Conservation (phyloP, 306 rosid genomes). For the Glycine tomentella region DNA sequence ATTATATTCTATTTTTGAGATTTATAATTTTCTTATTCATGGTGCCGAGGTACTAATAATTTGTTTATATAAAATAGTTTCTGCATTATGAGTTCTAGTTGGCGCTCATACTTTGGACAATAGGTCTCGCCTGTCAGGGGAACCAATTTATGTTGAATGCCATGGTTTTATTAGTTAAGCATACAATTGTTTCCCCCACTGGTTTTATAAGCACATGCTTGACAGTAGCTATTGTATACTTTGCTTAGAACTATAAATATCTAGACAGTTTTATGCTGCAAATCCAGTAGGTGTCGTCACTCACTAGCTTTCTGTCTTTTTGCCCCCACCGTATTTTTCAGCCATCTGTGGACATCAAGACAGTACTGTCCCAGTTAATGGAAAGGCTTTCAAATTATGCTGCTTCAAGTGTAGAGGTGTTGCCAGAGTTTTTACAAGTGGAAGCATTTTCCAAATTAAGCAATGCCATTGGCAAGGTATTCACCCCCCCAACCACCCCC, state of each 20-base stretch:
- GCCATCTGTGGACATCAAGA: conserved; percentile 96
- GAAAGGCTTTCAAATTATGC: conserved; percentile 97
- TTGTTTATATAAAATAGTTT: conserved; percentile 21
- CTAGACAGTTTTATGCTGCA: conserved; percentile 34
- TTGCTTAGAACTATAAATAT: conserved; percentile 30
- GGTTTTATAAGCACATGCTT: conserved; percentile 7
- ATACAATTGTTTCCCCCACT: background rate
- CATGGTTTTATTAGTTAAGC: conserved; percentile 36
- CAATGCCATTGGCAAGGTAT: conserved; percentile 94
- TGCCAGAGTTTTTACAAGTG: conserved; percentile 98
- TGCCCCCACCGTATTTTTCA: conserved; percentile 48
- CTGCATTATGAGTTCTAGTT: conserved; percentile 28
- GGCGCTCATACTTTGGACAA: conserved; percentile 16
- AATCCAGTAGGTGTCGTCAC: conserved; percentile 13
- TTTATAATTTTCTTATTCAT: conserved; percentile 22
- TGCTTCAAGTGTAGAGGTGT: conserved; percentile 92
- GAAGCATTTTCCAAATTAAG: conserved; percentile 98
- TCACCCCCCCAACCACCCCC: too few relatives aligned
- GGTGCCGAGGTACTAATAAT: background rate
- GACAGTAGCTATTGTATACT: conserved; percentile 19
- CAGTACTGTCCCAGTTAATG: conserved; percentile 96
- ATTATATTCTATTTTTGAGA: too few relatives aligned
- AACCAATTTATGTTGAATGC: conserved; percentile 19
- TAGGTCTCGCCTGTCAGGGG: conserved; percentile 8
- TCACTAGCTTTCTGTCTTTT: conserved; percentile 20